Percentiles rank a stretch among this genome's conserved stretches.
Conservation (phyloP, 2,329 filamentous ascomycete genomes). For the Nectriaceae sp. region DNA sequence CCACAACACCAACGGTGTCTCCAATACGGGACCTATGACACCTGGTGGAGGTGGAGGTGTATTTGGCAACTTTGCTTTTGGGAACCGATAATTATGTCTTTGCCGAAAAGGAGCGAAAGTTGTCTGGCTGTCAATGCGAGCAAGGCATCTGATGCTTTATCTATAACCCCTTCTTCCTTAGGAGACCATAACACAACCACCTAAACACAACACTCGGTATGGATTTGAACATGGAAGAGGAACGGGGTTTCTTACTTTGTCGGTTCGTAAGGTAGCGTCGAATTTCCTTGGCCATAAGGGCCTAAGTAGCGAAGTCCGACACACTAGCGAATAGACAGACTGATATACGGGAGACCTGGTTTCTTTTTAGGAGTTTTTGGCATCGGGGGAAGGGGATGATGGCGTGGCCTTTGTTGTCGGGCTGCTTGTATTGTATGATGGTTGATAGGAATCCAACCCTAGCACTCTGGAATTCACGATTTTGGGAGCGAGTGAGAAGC, state of each 20-base stretch:
- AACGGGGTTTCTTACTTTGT: no score
- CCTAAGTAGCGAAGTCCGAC: no score
- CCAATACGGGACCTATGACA: constrained; percentile 70
- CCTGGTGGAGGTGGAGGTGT: constrained; percentile 74
- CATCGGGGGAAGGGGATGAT: not conserved
- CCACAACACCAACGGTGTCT: constrained; percentile 58
- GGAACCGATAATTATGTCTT: constrained; percentile 30
- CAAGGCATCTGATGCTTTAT: no score
- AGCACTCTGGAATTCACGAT: not conserved
- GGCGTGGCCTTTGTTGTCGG: not conserved
- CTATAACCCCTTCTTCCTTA: no score
- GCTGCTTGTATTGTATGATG: not conserved
- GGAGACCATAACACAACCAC: no score
- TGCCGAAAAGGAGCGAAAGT: not conserved
- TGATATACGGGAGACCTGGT: not conserved
- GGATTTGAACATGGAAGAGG: no score
- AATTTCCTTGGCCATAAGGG: no score
- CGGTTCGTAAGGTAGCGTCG: no score
- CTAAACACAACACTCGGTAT: no score
- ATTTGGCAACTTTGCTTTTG: constrained; percentile 72
- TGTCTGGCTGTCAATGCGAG: no score
- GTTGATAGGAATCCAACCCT: not conserved
- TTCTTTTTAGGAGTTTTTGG: not conserved
- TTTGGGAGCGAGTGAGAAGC: not conserved
- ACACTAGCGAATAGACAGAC: no score